Conservation (phyloP, 139 green algal species). For the Zygnema circumcarinatum region DNA sequence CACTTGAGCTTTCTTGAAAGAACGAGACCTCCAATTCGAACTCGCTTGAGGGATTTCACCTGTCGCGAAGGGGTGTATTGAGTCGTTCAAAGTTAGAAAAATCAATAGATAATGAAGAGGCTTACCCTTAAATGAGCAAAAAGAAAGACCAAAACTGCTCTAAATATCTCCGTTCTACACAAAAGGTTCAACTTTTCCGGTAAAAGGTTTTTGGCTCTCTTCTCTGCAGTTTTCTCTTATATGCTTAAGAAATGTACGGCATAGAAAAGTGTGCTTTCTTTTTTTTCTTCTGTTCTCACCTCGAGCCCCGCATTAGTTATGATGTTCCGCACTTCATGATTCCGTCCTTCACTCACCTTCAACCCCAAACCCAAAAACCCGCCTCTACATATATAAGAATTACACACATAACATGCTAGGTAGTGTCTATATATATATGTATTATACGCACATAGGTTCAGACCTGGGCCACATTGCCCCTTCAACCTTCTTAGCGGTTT, state of each 20-base stretch:
- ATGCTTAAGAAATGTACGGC: neutral
- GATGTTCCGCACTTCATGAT: constrained; percentile 36
- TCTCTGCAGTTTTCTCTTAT: neutral
- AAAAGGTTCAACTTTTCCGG: neutral
- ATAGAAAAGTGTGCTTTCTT: no score
- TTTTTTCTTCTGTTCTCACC: constrained; percentile 24
- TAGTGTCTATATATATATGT: no score
- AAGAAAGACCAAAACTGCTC: neutral
- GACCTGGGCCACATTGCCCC: no score
- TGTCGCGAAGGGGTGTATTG: no score
- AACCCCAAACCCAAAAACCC: neutral
- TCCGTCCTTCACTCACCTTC: constrained; percentile 40
- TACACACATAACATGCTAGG: neutral
- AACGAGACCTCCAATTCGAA: constrained; percentile 22
- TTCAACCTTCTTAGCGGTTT: no score
- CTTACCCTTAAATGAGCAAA: neutral
- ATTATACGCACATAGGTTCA: no score
- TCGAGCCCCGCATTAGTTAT: constrained; percentile 12
- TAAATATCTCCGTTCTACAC: constrained; percentile 1
- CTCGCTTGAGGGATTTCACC: constrained; percentile 18
- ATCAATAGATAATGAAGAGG: neutral
- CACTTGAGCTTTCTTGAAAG: constrained; percentile 14
- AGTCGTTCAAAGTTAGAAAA: neutral
- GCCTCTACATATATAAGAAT: neutral
- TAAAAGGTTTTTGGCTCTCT: neutral